phyloP scores from a whole-genome alignment of 192 early-diverging fungal species.

The Gryganskiella cystojenkinii region DNA sequence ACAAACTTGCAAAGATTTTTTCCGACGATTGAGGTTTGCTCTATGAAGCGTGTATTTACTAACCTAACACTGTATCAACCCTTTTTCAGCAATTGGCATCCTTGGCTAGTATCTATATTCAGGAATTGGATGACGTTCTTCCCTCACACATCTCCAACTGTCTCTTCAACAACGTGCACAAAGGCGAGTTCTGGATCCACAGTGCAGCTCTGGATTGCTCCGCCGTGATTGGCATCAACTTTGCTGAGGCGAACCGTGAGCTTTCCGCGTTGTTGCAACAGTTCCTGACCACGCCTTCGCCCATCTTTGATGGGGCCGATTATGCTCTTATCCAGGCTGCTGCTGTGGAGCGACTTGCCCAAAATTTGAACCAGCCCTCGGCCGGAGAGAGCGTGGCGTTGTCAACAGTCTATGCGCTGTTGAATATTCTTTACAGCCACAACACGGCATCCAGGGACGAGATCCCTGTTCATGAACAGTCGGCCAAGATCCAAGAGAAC shows the following conservation, averaged over 20 bases:
- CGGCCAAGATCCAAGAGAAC: slow-evolving; percentile 54
- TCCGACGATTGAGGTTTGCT: neutral
- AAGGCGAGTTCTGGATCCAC: slow-evolving; percentile 53
- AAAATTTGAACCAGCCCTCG: slow-evolving; percentile 54
- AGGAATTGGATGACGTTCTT: slow-evolving; percentile 62
- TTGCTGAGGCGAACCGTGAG: slow-evolving; percentile 27
- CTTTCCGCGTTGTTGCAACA: slow-evolving; percentile 57
- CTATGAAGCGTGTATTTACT: slow-evolving; percentile 21
- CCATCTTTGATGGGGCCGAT: slow-evolving; percentile 61
- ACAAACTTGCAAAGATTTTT: slow-evolving; percentile 16
- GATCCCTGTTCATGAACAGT: slow-evolving; percentile 10
- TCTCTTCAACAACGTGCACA: slow-evolving; percentile 50
- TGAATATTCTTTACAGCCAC: slow-evolving; percentile 31
- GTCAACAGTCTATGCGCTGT: slow-evolving; percentile 24
- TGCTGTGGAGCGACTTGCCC: slow-evolving; percentile 62
- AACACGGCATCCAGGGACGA: slow-evolving; percentile 24
- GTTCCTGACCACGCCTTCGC: slow-evolving; percentile 62
- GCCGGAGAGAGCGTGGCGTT: slow-evolving; percentile 16
- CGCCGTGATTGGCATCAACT: slow-evolving; percentile 45
- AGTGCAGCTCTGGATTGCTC: slow-evolving; percentile 34
- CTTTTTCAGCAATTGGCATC: slow-evolving; percentile 57
- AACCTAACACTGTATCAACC: slow-evolving; percentile 32
- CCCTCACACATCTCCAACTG: slow-evolving; percentile 57
- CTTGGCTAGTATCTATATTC: slow-evolving; percentile 58
- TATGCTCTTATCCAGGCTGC: slow-evolving; percentile 45